These are phyloP conservation scores for Ophiocordyceps sinensis DNA, from an alignment of 2,329 filamentous ascomycete species.

Conservation along the genomic window DNA sequence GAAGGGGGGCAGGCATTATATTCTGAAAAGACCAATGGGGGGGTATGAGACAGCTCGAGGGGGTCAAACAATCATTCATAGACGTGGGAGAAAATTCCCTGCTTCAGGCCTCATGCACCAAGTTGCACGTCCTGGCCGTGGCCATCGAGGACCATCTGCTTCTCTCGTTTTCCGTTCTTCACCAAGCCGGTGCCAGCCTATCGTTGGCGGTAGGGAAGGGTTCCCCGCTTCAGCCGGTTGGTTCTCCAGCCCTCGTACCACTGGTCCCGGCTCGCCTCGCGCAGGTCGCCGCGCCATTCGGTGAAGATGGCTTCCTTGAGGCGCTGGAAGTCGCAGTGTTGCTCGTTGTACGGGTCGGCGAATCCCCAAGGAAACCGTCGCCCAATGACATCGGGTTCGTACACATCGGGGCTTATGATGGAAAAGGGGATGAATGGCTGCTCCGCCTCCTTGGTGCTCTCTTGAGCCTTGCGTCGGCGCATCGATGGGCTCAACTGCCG, in stretches of 20 bases:
- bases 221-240: slow-evolving; percentile 43
- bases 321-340: slow-evolving; percentile 86
- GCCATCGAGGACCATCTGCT: too few species aligned
- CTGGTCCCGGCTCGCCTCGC: slow-evolving; percentile 76
- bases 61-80: too few species aligned
- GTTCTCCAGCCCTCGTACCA: slow-evolving; percentile 97
- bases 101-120: background rate
- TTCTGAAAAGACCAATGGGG: too few species aligned
- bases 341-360: slow-evolving; percentile 78
- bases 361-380: slow-evolving; percentile 95
- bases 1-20: background rate
- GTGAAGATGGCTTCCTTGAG: slow-evolving; percentile 85
- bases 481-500: slow-evolving; percentile 31
- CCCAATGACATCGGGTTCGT: slow-evolving; percentile 66
- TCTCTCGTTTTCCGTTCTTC: background rate
- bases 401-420: slow-evolving; percentile 84
- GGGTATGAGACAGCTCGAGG: too few species aligned
- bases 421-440: slow-evolving; percentile 72
- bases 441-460: slow-evolving; percentile 34
- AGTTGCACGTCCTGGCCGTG: too few species aligned
- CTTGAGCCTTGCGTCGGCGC: slow-evolving; percentile 29
- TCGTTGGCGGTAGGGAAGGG: slow-evolving; percentile 22
- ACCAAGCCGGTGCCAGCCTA: slow-evolving; percentile 8
- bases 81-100: too few species aligned
- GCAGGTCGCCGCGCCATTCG: slow-evolving; percentile 84